Base-by-base conservation (phyloP, 371 early-diverging fungal species). In the Neoconidiobolus thromboides region DNA sequence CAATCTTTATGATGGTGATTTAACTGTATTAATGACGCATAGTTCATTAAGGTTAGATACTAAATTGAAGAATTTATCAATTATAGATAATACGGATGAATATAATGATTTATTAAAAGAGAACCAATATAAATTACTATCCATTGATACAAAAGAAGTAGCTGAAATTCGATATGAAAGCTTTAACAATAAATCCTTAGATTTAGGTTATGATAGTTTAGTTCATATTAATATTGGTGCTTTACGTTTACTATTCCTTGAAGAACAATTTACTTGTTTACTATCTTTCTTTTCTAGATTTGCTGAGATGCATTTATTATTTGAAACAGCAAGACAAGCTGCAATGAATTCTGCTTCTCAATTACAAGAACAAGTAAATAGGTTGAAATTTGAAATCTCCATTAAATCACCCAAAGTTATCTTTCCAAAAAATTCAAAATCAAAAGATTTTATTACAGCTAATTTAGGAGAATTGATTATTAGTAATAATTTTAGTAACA, bases 371-470 rank as follows among this genome's bases (percentile, higher is more conserved):
- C 73, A 78, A n/a, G 72, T 73, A 46, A 73, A 82, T 40, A 85
- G 82, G 61, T 82, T 87, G 48, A 87, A 89, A 60, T 91, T 89
- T 69, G 87, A 92, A 63, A 72, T 95, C 9, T 64, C 71, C 5
- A 76, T 96, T 67, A 76, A 80, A n/a, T 83, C 94, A 15, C 98
- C 98, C 0, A 80, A 93, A 40, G 73, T 96, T n/a, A 76, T 80
- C 2, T 83, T 93, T 62, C 93, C 95, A 0, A 75, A 81, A n/a
- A 73, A 73, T 60, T 69, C 69, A 66, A 69, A 69, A 12, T 59
- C 74, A 39, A 73, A 67, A 3, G 83, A 87, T 60, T 66, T 67
- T 3, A 63, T 94, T n/a, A 70, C 80, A 2, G 86, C 91, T 39
- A 79, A 91, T 68, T 74, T 93, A 37, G 98, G 98, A 60, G 81